Evolutionary conservation across 2,329 filamentous ascomycete species (phyloP), one percentile per base, ranked within the genome.

Genomic region (Beauveria scarabaeidicola): DNA sequence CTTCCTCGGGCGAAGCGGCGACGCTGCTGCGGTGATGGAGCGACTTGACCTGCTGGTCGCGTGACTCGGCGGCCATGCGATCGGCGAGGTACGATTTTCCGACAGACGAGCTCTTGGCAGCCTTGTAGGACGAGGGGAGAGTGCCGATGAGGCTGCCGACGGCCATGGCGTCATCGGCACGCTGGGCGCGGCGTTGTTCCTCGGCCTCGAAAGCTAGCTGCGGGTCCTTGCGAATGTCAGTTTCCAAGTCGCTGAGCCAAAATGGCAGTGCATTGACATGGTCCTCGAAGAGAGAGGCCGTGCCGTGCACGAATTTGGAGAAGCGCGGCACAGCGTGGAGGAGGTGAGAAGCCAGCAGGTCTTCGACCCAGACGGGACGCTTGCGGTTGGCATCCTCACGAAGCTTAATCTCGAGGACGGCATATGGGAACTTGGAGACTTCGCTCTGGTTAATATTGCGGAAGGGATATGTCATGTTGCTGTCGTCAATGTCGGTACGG

Each of bases 231-330:
- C 93, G 87, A 69, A 99, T 99, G 70, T 99, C 94, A 36, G 84
- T 90, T 70, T 97, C 93, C 47, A 97, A 81, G 63, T 96, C 89
- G 67, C 88, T 88, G 38, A 97, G 82, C 94, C 94, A 99, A 77
- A 97, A 97, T 15, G 94, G 94, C 68, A 97, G 86, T 63, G 85
- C 92, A 75, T 97, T 97, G 72, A 99, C 92, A 69, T 96, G 85
- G 73, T 99, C 91, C 68, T 97, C 94, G 66, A 97, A 97, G 2
- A 99, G 80, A 43, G 88, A 87, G 8, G 93, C 92, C 5, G 95
- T 87, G 62, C 94, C 94, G 68, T 99, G 93, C 2, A 96, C 89
- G 67, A 97, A 99, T 73, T 99, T 99, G 67, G 91, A 97, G 76
- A 99, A 99, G 54, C 89, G 85, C 1, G 92, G 90, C 0, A 89